These are phyloP conservation scores for Lichtheimia corymbifera DNA, from an alignment of 371 early-diverging fungal species.

Conservation along the genomic window DNA sequence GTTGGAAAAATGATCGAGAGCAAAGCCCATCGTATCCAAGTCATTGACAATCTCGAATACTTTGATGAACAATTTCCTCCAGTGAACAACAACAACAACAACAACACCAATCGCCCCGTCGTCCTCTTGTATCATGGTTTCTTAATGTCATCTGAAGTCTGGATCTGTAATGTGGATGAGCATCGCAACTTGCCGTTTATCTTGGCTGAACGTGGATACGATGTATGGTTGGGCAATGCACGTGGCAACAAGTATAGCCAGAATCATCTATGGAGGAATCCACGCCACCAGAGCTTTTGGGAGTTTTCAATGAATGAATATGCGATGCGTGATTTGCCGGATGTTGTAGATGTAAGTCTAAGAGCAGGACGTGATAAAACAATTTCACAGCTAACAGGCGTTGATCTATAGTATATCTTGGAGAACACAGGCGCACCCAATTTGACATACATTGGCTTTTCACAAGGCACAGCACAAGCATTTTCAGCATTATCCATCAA, in stretches of 20 bases:
- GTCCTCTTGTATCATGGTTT: slow-evolving; percentile 95
- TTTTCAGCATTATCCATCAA: slow-evolving; percentile 88
- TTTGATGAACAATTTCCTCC: slow-evolving; percentile 26
- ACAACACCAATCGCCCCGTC: slow-evolving; percentile 61
- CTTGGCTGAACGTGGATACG: slow-evolving; percentile 85
- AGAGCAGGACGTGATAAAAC: background rate
- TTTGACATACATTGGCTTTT: slow-evolving; percentile 94
- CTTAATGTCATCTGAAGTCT: slow-evolving; percentile 91
- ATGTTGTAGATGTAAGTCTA: slow-evolving; percentile 72
- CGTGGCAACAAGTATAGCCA: slow-evolving; percentile 95
- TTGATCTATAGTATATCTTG: slow-evolving; percentile 69
- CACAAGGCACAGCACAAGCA: slow-evolving; percentile 93
- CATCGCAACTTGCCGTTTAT: slow-evolving; percentile 69
- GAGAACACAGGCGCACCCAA: slow-evolving; percentile 72
- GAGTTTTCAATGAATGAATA: slow-evolving; percentile 93
- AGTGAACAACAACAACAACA: background rate
- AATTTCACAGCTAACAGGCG: background rate
- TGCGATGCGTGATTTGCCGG: slow-evolving; percentile 85
- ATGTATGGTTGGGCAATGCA: slow-evolving; percentile 97
- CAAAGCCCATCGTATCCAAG: slow-evolving; percentile 20
- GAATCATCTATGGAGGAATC: slow-evolving; percentile 73
- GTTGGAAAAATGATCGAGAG: slow-evolving; percentile 8
- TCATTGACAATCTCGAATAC: slow-evolving; percentile 36
- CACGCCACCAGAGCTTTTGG: slow-evolving; percentile 83
- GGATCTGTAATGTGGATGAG: slow-evolving; percentile 81